Base-by-base conservation (phyloP, 2,329 filamentous ascomycete species). In the Venturia pyrina region DNA sequence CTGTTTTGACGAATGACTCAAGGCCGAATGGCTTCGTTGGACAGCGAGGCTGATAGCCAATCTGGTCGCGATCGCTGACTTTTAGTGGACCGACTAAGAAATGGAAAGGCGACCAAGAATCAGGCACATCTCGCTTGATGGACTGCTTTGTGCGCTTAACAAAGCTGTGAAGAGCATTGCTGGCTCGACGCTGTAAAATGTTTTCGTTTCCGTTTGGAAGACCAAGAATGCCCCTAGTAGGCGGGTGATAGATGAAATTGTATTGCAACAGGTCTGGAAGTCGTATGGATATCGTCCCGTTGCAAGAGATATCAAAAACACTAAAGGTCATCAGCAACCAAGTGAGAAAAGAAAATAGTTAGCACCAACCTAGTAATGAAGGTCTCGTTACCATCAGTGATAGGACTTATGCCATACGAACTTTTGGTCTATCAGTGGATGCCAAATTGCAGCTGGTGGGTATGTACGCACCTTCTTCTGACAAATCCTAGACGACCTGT, bases 61-160 rank as follows among this genome's bases (percentile, higher is more conserved):
- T 65, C 32, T 65, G 63, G n/a, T 65, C 32, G 8, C 43, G 32
- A 32, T 65, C 63, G 15, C 40, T 59, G n/a, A 65, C 53, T 17
- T 48, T 48, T 3, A 56, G 15, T 40, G 62, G 62, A 44, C 62
- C 62, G 15, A 53, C 34, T 19, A 64, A n/a, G 40, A 64, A 64
- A 17, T 19, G 37, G 44, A 64, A 64, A 19, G 62, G 48, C 44
- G 40, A 32, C 60, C 53, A 59, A 59, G 28, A n/a, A 28, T 24
- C 44, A 28, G 60, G 40, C 13, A 24, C 13, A 21, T 41, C 60
- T 28, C 34, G 24, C 10, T 44, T 19, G 13, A 24, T 40, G 37
- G 21, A 15, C 24, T 62, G 60, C 40, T 43, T 17, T 2, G 40
- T 62, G 37, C 44, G 40, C 37, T 32, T 32, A 6, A 32, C 28